Percentiles rank a stretch among this genome's conserved stretches.
These are phyloP conservation scores for Metschnikowia dekortorum DNA, from an alignment of 805 yeast species.

Conservation along the genomic window DNA sequence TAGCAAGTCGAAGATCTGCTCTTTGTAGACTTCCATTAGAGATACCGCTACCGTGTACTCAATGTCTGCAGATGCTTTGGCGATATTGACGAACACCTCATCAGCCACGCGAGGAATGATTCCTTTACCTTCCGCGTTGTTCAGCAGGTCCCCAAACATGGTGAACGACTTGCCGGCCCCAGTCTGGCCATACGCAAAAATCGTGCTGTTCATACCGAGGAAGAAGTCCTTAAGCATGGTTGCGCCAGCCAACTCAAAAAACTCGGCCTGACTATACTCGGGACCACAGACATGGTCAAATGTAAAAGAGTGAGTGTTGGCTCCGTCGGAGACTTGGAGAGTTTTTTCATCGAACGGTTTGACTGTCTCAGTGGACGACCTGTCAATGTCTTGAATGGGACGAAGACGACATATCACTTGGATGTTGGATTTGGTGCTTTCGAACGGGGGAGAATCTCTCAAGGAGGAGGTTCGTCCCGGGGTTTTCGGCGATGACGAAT, in stretches of 20 bases:
- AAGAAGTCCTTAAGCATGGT: conserved; percentile 67
- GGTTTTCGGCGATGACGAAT: conserved; percentile 6
- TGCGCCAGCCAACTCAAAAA: conserved; percentile 55
- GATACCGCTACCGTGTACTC: conserved; percentile 68
- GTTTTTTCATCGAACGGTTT: conserved; percentile 22
- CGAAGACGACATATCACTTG: conserved; percentile 72
- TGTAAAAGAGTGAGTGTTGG: conserved; percentile 37
- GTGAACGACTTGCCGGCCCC: conserved; percentile 76
- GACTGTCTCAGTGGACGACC: conserved; percentile 15
- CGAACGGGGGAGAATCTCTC: not conserved
- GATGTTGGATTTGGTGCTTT: conserved; percentile 31
- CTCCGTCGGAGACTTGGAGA: conserved; percentile 26
- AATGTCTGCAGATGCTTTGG: conserved; percentile 41
- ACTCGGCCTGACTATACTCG: conserved; percentile 47
- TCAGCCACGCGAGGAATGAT: conserved; percentile 70
- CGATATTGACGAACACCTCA: conserved; percentile 54
- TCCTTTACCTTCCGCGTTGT: conserved; percentile 40
- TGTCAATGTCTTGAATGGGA: conserved; percentile 45
- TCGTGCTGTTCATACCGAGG: conserved; percentile 73
- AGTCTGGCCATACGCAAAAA: conserved; percentile 76
- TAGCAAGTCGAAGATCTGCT: conserved; percentile 67
- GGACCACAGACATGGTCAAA: conserved; percentile 64
- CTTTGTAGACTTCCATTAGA: conserved; percentile 79
- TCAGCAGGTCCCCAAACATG: conserved; percentile 55
- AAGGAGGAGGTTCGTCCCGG: not conserved